Evolutionary conservation across 176 grass and related monocot species (phyloP).

Genomic region (maize (Zea mays)): Zm-B73-REFERENCE-NAM-5.0 NC_050103.1:155583501-155584000

Average conservation of each 20-base stretch:
- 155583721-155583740: conserved; percentile 90
- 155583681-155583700: conserved; percentile 80
- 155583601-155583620: conserved; percentile 79
- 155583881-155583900: not conserved
- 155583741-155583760: conserved; percentile 38
- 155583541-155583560: conserved; percentile 76
- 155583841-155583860: not conserved
- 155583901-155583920: not conserved
- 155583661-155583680: conserved; percentile 81
- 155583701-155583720: conserved; percentile 68
- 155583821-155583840: conserved; percentile 9
- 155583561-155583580: conserved; percentile 95
- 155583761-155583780: not conserved
- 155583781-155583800: not conserved
- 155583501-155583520: conserved; percentile 2
- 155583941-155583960: too few relatives aligned
- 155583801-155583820: not conserved
- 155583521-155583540: conserved; percentile 24
- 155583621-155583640: conserved; percentile 73
- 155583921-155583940: not conserved
- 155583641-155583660: conserved; percentile 80
- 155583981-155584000: too few relatives aligned
- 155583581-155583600: conserved; percentile 84
- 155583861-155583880: not conserved
- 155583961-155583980: too few relatives aligned